phyloP scores from a whole-genome alignment of 306 rosid species.

The Ziziphus jujuba region DNA sequence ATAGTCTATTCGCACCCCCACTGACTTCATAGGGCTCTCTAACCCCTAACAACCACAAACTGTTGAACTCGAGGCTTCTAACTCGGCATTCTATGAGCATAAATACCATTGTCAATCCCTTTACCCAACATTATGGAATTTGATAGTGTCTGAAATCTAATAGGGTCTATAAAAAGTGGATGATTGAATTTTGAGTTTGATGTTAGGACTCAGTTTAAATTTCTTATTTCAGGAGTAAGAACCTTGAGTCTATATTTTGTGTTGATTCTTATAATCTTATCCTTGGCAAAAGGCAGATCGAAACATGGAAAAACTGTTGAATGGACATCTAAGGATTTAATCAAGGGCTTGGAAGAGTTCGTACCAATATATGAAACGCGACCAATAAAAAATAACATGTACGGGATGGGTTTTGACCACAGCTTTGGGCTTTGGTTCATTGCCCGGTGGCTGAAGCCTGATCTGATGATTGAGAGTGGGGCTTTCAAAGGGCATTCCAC shows the following conservation, averaged over 20 bases:
- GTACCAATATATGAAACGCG: conserved; percentile 87
- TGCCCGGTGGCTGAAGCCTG: conserved; percentile 85
- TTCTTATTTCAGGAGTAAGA: conserved; percentile 21
- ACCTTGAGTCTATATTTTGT: conserved; percentile 13
- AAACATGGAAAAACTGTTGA: conserved; percentile 93
- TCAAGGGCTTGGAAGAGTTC: conserved; percentile 83
- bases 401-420: conserved; percentile 99
- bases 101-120: neutral
- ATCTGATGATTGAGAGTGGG: conserved; percentile 95
- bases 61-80: no score
- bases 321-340: conserved; percentile 92
- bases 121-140: neutral
- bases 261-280: conserved; percentile 64
- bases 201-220: no score
- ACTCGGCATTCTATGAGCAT: no score
- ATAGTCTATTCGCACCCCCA: no score
- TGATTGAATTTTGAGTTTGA: neutral
- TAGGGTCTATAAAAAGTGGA: neutral
- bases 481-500: conserved; percentile 99
- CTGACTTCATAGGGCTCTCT: no score
- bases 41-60: no score
- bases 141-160: no score
- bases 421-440: conserved; percentile 99
- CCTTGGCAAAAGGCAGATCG: conserved; percentile 99
- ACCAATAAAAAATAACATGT: conserved; percentile 84